Evolutionary conservation across 2,329 filamentous ascomycete species (phyloP), one percentile per base, ranked within the genome.

Genomic region (Ophiostoma novo-ulmi): DNA sequence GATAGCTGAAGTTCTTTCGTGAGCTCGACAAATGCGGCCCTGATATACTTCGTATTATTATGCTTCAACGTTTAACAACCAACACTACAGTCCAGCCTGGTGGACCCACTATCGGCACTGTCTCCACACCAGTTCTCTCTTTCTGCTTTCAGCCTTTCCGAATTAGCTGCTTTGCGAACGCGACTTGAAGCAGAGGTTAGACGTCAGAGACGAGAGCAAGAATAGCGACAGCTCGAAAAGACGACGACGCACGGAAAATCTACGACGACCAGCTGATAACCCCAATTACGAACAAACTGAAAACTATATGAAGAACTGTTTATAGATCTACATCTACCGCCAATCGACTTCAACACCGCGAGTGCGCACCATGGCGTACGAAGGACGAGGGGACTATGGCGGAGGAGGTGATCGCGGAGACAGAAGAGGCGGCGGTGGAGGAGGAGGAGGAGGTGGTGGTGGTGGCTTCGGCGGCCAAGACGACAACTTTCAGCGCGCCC

Each of bases 291-390:
- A 20, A 5, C 5, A 48, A 17, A 13, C 5, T 17, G 13, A n/a
- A 5, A 48, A n/a, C 44, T 48, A 48, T 48, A 48, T 48, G 17
- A 48, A n/a, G 44, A 48, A 20, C 17, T 31, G 31, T 3, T 17
- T 20, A n/a, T 8, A 48, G 20, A 48, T 20, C 5, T 8, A n/a
- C 44, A 48, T 20, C 17, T 8, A n/a, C 14, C 44, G 44, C 31
- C n/a, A 65, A 39, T 35, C 61, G 6, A 65, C 35, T 17, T 65
- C 36, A 22, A 64, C n/a, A 67, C 48, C 70, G 67, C 68, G 70
- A 39, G 65, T 68, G 70, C 70, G 73, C 72, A 41, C 69, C 55
- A 75, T 75, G 74, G 73, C 74, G 70, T 75, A 75, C 72, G 74
- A 75, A 69, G 66, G 73, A 35, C 70, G 72, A 70, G 73, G 72